Base-by-base conservation (phyloP, 345 rosid species). In the Syzygium oleosum region DNA sequence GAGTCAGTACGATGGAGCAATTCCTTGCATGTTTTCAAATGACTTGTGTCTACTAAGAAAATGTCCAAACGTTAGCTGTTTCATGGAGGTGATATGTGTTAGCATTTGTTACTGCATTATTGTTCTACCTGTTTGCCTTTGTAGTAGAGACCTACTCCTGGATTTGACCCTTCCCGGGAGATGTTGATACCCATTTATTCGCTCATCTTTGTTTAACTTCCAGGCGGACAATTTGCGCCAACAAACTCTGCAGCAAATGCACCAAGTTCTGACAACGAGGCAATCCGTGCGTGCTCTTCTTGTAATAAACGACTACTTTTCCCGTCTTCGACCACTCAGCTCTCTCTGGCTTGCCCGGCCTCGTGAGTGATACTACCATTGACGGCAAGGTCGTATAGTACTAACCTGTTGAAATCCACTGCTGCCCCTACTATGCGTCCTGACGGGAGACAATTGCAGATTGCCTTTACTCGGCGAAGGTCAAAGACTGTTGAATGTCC, bases 321-420 rank as follows among this genome's bases (percentile, higher is more conserved):
- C 95, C 43, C 90, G 96, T 89, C 95, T 94, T 83, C 93, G 96
- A 65, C 94, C 96, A 9, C 94, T 94, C 84, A 94, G 96, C 83
- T 93, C 96, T 51, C 92, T 94, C 25, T 94, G 96, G 96, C 87
- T 94, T 87, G 96, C 96, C 58, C 89, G 96, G 15, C 96, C 96
- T n/a, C 89, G 93, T 52, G 96, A 94, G 59, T 94, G 87, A 92
- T 34, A 12, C 8, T 53, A 46, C 23, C 3, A n/a, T 9, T 84
- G 14, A 53, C 16, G 56, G 56, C 38, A 4, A 84, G 34, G 43
- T 84, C 46, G 22, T n/a, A 51, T 25, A n/a, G 58, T 84, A 19
- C 34, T 73, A 34, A 34, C 80, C 80, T 34, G 22, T 73, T 9
- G 80, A 73, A 73, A 34, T 34, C 46, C 80, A 73, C 80, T 34